Base-by-base conservation (phyloP, 495 filamentous ascomycete genomes). In the Lasiosphaeria hispida region DNA sequence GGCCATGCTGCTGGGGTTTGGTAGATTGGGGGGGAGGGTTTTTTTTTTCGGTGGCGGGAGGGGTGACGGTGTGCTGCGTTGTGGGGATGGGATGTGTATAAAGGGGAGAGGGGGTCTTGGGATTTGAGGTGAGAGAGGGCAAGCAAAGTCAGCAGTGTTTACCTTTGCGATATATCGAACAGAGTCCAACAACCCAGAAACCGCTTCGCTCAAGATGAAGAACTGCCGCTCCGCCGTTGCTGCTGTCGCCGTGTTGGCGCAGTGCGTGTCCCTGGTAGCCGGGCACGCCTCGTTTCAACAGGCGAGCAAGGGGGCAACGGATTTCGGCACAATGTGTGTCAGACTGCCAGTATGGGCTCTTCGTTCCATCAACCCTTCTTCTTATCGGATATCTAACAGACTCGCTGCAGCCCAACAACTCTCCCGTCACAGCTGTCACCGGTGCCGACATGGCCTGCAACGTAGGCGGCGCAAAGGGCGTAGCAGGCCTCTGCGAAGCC, bases 221-320 rank as follows among this genome's bases (percentile, higher is more conserved):
- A 43, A 11, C 39, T 52, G 10, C 55, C 41, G 42, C 19, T 58
- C 61, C 10, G 43, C 49, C 10, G 36, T 62, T 4, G 17, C 58
- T n/a, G 58, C 52, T 34, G 53, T 56, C 10, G 57, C 49, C 58
- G 18, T 64, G 13, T 17, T 63, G 14, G 55, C 60, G 1, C 65
- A 59, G 39, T 48, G 40, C 8, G 55, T 57, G 36, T 41, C 43
- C 1, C 36, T 54, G 11, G 55, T 38, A 6, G 18, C 60, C 23
- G 70, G 57, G 36, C 73, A 76, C 15, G 62, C 73, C 18, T 72
- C 66, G 43, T 77, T 80, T 65, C 76, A 82, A 61, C 73, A 75
- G 33, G 62, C 66, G 1, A 47, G 36, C 10, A 47, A 36, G 15
- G 63, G 63, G 1, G 37, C 52, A 1, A 58, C 34, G 0, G 63